Conservation (phyloP, 768 basidiomycete genomes). For the Crassisporium funariophilum region DNA sequence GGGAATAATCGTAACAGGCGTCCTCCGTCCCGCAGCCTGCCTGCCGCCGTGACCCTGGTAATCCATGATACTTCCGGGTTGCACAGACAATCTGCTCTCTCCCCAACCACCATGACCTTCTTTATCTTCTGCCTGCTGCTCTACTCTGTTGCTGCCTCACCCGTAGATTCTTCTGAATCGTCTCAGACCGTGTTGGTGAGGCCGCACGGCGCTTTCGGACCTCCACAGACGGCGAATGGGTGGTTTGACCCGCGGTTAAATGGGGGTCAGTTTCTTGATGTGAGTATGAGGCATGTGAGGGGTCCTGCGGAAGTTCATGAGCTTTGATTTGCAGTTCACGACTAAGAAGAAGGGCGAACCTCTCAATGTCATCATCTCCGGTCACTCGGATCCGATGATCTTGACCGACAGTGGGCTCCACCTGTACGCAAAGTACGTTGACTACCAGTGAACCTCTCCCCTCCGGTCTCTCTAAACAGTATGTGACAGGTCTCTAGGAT, state of each 20-base stretch:
- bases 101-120: slow-evolving; percentile 15
- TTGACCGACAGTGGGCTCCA: slow-evolving; percentile 75
- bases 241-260: slow-evolving; percentile 71
- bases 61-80: slow-evolving; percentile 4
- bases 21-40: slow-evolving; percentile 19
- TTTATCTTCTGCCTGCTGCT: slow-evolving; percentile 22
- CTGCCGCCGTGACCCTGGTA: slow-evolving; percentile 6
- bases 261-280: slow-evolving; percentile 79
- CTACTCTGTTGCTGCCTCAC: slow-evolving; percentile 17
- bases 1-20: slow-evolving; percentile 15
- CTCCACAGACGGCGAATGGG: slow-evolving; percentile 21
- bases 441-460: not conserved
- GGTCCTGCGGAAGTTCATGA: not conserved
- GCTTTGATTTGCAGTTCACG: slow-evolving; percentile 52
- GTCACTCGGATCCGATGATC: slow-evolving; percentile 75
- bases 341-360: slow-evolving; percentile 73
- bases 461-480: not conserved
- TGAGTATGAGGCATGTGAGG: slow-evolving; percentile 34
- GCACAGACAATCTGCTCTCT: slow-evolving; percentile 5
- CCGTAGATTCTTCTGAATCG: slow-evolving; percentile 13
- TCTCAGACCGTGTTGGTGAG: slow-evolving; percentile 17
- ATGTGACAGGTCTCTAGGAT: slow-evolving; percentile 68
- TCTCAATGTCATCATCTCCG: slow-evolving; percentile 81
- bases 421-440: slow-evolving; percentile 62
- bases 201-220: not conserved